Base-by-base conservation (phyloP, 768 basidiomycete species). In the Macrolepiota fuliginosa region DNA sequence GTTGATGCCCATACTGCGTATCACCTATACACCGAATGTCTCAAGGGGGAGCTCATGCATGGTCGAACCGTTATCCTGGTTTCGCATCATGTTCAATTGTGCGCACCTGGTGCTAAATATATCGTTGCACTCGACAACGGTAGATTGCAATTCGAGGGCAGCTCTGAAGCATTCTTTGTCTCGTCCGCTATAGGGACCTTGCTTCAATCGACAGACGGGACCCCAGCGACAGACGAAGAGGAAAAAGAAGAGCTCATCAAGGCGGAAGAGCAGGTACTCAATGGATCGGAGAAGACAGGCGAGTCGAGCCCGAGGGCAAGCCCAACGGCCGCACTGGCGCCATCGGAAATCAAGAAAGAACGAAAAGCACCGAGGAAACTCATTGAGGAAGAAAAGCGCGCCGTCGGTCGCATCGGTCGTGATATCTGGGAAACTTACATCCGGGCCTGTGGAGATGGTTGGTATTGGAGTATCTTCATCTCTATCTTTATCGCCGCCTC, bases 1-100 rank as follows among this genome's bases (percentile, higher is more conserved):
- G 95, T 97, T 52, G 95, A 98, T 68, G 93, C 95, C 0, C 94
- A 96, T 69, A 96, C 94, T 4, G 95, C 95, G 13, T 84, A 92
- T 64, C 92, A 96, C 68, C 81, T 99, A 22, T 95, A 88, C 73
- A 76, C 86, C 55, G 76, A 92, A 67, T 97, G 94, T 67, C 76
- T 99, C 35, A 87, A 86, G 65, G 96, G 96, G 17, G 86, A 89
- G 19, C 79, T 98, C 37, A 85, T 95, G 81, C 74, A 77, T 56
- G 88, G 86, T 25, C 83, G 96, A 39, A 98, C 97, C 0, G 78
- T 96, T 64, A 85, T 98, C 62, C 82, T 99, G 13, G 96, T 98
- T 54, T 97, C 96, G 2, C 96, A 99, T 69, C 94, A 96, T 69
- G 91, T 97, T 36, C 91, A 94, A 68, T 81, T 98, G 3, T 94